phyloP scores from a whole-genome alignment of 139 green algal species.

The Asterochloris erici region DNA sequence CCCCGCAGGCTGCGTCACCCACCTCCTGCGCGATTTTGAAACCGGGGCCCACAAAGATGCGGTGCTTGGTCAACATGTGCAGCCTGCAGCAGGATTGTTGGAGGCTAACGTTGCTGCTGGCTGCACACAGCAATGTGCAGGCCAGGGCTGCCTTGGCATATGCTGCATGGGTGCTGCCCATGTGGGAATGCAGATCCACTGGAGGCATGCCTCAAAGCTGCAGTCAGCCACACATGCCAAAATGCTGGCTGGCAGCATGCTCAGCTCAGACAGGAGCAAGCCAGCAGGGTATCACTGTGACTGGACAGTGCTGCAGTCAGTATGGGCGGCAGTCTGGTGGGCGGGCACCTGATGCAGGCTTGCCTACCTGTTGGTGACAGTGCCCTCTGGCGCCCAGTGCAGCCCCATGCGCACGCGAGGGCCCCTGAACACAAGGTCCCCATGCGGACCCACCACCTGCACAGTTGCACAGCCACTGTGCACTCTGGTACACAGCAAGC shows the following conservation, averaged over 20 bases:
- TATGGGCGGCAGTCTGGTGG: neutral
- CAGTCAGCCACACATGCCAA: neutral
- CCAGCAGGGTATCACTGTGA: too few relatives aligned
- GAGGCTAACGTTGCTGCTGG: too few relatives aligned
- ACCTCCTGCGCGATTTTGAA: constrained; percentile 63
- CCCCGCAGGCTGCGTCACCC: constrained; percentile 59
- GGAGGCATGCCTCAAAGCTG: neutral
- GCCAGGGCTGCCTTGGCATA: too few relatives aligned
- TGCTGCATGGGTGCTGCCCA: too few relatives aligned
- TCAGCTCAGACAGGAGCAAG: too few relatives aligned
- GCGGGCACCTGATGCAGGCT: neutral
- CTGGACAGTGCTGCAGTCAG: too few relatives aligned
- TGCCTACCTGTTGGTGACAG: constrained; percentile 48
- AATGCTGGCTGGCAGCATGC: too few relatives aligned
- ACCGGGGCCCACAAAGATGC: constrained; percentile 68
- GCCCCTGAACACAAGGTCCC: constrained; percentile 41
- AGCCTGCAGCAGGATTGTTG: constrained; percentile 25
- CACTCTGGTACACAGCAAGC: too few relatives aligned
- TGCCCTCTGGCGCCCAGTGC: constrained; percentile 73
- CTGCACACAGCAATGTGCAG: too few relatives aligned
- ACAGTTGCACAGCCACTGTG: too few relatives aligned
- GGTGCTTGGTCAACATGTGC: constrained; percentile 68
- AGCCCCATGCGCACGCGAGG: constrained; percentile 82
- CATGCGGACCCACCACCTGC: constrained; percentile 16
- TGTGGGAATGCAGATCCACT: too few relatives aligned